These are phyloP conservation scores for Stemphylium beticola DNA, from an alignment of 2,329 filamentous ascomycete genomes.

Conservation along the genomic window DNA sequence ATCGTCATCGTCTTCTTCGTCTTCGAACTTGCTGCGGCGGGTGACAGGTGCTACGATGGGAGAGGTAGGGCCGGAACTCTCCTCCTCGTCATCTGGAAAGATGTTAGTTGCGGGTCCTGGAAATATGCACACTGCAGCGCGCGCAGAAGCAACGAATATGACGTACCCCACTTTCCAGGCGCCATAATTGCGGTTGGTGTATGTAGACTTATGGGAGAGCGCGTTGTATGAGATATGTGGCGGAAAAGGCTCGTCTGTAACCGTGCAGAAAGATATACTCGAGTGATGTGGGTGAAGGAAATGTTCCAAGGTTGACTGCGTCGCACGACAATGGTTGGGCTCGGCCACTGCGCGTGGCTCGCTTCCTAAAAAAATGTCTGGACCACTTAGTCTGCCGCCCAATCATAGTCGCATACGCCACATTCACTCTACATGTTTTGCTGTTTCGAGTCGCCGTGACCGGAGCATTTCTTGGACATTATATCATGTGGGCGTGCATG, in stretches of 20 bases:
- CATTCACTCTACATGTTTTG: slow-evolving; percentile 1
- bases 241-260: background rate
- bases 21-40: slow-evolving; percentile 78
- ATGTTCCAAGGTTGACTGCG: slow-evolving; percentile 25
- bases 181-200: slow-evolving; percentile 41
- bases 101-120: slow-evolving; percentile 24
- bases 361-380: slow-evolving; percentile 35
- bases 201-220: slow-evolving; percentile 7
- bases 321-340: slow-evolving; percentile 38
- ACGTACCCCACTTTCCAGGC: slow-evolving; percentile 52
- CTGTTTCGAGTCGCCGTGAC: background rate
- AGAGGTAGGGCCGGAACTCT: slow-evolving; percentile 59
- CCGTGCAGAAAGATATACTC: slow-evolving; percentile 10
- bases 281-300: slow-evolving; percentile 21
- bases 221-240: background rate
- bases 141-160: slow-evolving; percentile 38
- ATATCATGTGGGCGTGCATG: background rate
- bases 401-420: slow-evolving; percentile 27
- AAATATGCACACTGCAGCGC: slow-evolving; percentile 10
- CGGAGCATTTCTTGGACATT: background rate
- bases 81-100: slow-evolving; percentile 60
- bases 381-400: slow-evolving; percentile 30
- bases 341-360: slow-evolving; percentile 27
- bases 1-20: slow-evolving; percentile 86
- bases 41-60: slow-evolving; percentile 56